phyloP scores from a whole-genome alignment of 306 rosid genomes.

The Herpetospermum pedunculosum region DNA sequence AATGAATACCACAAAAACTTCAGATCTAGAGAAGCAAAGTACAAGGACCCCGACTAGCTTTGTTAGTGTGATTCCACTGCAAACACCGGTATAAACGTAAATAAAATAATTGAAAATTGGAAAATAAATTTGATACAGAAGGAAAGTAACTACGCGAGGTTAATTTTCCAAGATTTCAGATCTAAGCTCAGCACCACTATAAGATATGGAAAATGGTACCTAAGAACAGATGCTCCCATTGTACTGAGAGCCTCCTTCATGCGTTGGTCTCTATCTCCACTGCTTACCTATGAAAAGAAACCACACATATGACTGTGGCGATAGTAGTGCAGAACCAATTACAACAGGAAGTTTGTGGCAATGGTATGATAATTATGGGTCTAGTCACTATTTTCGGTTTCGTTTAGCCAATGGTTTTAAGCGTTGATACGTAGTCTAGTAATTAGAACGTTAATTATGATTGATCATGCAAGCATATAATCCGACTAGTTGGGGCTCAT shows the following conservation, averaged over 20 bases:
- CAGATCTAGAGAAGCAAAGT: conserved; percentile 90
- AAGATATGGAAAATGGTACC: conserved; percentile 26
- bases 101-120: conserved; percentile 8
- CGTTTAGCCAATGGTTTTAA: neutral
- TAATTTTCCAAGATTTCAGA: neutral
- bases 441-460: neutral
- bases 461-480: neutral
- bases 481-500: neutral
- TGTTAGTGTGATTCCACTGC: conserved; percentile 92
- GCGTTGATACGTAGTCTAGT: neutral
- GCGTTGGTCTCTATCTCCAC: conserved; percentile 73
- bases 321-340: neutral
- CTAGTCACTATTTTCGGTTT: neutral
- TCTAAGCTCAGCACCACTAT: neutral
- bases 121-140: neutral
- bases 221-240: conserved; percentile 97
- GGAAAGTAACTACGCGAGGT: neutral
- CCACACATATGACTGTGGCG: neutral
- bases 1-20: conserved; percentile 87
- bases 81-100: neutral
- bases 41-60: conserved; percentile 93
- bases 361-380: neutral
- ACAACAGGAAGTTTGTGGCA: neutral
- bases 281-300: conserved; percentile 48
- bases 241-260: conserved; percentile 77